Conservation (phyloP, 2,329 filamentous ascomycete genomes). For the Paecilomyces dactylethromorphus region DNA sequence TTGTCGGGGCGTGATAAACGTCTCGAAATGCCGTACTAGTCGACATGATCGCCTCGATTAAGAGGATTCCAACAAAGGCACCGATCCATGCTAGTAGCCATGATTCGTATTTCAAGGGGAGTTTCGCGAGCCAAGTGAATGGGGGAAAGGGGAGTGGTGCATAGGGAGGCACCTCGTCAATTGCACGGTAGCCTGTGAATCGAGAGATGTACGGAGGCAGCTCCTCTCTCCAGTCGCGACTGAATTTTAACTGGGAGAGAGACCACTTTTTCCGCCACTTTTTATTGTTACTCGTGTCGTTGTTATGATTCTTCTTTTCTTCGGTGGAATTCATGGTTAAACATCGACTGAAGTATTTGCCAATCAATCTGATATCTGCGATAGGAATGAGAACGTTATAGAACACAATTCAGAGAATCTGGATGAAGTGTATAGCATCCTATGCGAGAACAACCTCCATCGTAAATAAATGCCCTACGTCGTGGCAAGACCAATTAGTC, state of each 20-base stretch:
- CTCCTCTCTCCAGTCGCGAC: neutral
- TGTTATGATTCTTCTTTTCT: too few relatives aligned
- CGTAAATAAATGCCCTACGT: too few relatives aligned
- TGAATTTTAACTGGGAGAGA: neutral
- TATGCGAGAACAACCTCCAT: too few relatives aligned
- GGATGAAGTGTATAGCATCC: too few relatives aligned
- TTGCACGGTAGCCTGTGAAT: neutral
- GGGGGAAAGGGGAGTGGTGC: neutral
- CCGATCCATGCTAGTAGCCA: conserved; percentile 8
- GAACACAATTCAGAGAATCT: too few relatives aligned
- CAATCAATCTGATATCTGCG: too few relatives aligned
- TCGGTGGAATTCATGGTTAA: neutral
- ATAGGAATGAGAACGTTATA: too few relatives aligned
- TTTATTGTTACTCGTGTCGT: too few relatives aligned
- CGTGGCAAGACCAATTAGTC: too few relatives aligned
- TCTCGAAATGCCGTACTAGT: conserved; percentile 10
- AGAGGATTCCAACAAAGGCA: conserved; percentile 8
- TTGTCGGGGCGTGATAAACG: conserved; percentile 9
- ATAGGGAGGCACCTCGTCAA: neutral
- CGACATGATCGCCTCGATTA: conserved; percentile 11
- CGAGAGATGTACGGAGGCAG: neutral
- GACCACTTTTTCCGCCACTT: neutral
- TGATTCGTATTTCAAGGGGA: conserved; percentile 27
- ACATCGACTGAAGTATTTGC: too few relatives aligned
- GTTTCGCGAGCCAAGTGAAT: neutral